Evolutionary conservation across 257 asterid genomes (phyloP).

Genomic region (Solanum etuberosum): DNA sequence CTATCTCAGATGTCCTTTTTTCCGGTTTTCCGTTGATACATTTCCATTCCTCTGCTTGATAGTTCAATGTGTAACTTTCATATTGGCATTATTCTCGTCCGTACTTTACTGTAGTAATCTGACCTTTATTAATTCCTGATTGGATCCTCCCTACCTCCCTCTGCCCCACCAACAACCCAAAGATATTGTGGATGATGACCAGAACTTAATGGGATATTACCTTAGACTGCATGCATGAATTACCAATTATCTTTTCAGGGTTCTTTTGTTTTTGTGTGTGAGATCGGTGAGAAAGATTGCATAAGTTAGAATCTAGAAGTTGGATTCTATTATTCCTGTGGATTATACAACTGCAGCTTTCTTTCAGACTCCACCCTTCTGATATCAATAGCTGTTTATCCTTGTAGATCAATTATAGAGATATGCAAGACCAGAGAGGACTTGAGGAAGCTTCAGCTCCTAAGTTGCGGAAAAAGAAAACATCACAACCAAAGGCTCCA

Average conservation of each 20-base stretch:
- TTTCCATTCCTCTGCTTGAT: neutral
- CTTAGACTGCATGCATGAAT: neutral
- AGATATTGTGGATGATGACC: neutral
- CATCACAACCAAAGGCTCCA: conserved; percentile 19
- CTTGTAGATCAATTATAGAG: neutral
- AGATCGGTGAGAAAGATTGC: neutral
- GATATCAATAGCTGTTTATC: neutral
- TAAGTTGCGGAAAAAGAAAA: conserved; percentile 58
- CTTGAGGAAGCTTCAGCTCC: conserved; percentile 18
- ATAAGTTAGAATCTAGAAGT: neutral
- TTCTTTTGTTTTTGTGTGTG: neutral
- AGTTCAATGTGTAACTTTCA: neutral
- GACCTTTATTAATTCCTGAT: neutral
- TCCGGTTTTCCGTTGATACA: neutral
- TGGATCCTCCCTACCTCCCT: neutral
- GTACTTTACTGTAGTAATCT: neutral
- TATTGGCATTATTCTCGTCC: neutral
- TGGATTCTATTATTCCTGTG: neutral
- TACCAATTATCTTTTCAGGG: neutral
- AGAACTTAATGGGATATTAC: neutral
- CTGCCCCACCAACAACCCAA: neutral
- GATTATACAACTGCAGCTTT: neutral
- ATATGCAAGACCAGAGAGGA: conserved; percentile 50
- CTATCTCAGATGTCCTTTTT: neutral
- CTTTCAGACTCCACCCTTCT: neutral